These are phyloP conservation scores for Scheffersomyces parashehatae DNA, from an alignment of 1,139 yeast species.

Conservation along the genomic window DNA sequence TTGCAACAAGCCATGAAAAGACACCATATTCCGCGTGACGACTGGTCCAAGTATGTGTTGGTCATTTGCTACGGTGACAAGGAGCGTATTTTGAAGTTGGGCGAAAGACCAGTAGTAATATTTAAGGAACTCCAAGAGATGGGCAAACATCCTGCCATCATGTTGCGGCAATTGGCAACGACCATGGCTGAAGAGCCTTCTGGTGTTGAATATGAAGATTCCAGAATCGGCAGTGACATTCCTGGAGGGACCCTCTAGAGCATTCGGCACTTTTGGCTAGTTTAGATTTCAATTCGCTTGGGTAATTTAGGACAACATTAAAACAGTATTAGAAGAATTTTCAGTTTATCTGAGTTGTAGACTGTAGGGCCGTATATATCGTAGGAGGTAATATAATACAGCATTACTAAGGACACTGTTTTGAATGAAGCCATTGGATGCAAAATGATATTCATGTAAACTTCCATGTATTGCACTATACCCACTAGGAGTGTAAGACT, in stretches of 20 bases:
- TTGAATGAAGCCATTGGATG: too few species aligned
- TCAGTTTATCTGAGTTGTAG: too few species aligned
- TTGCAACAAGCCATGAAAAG: slow-evolving; percentile 88
- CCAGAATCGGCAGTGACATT: slow-evolving; percentile 48
- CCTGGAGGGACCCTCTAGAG: slow-evolving; percentile 55
- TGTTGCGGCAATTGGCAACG: slow-evolving; percentile 78
- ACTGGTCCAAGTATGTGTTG: slow-evolving; percentile 87
- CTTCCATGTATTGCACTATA: too few species aligned
- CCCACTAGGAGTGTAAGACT: too few species aligned
- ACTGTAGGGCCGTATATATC: too few species aligned
- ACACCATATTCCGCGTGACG: slow-evolving; percentile 76
- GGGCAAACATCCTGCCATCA: slow-evolving; percentile 89
- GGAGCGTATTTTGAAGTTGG: slow-evolving; percentile 78
- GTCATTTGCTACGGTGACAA: slow-evolving; percentile 91
- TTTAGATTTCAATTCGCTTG: too few species aligned
- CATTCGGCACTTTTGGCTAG: too few species aligned
- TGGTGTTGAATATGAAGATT: slow-evolving; percentile 39
- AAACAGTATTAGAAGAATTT: too few species aligned
- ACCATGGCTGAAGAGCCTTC: slow-evolving; percentile 29
- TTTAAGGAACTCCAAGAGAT: slow-evolving; percentile 84
- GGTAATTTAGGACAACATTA: too few species aligned
- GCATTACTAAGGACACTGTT: too few species aligned
- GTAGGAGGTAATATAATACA: too few species aligned
- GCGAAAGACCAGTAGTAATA: slow-evolving; percentile 87
- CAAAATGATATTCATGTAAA: too few species aligned